Evolutionary conservation across 352 stramenopile genomes (phyloP).

Genomic region (Globisporangium apiculatum): DNA sequence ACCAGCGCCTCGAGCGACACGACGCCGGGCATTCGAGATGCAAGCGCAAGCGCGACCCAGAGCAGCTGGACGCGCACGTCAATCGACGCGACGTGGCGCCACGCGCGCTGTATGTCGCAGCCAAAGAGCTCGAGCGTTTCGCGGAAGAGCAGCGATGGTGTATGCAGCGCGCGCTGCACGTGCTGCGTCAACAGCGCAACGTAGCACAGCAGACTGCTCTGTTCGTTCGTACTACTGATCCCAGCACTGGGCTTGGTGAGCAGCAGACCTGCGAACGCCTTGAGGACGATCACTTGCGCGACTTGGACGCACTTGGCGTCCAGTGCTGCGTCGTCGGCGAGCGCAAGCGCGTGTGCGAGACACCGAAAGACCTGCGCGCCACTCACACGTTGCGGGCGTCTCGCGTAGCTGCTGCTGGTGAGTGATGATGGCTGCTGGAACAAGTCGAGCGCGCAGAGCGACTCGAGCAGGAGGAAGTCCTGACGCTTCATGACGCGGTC

Average conservation of each 20-base stretch:
- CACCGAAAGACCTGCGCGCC: constrained; percentile 36
- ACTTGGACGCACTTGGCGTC: constrained; percentile 21
- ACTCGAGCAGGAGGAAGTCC: constrained; percentile 48
- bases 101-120: constrained; percentile 38
- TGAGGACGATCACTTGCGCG: constrained; percentile 56
- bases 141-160: constrained; percentile 27
- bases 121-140: constrained; percentile 64
- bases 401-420: constrained; percentile 6
- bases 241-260: constrained; percentile 27
- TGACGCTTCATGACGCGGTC: constrained; percentile 27
- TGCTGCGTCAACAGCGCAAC: constrained; percentile 46
- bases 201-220: constrained; percentile 29
- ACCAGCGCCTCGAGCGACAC: constrained; percentile 29
- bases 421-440: constrained; percentile 20
- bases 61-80: constrained; percentile 50
- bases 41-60: constrained; percentile 43
- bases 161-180: constrained; percentile 34
- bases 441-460: constrained; percentile 39
- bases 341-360: constrained; percentile 40
- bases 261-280: constrained; percentile 46
- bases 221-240: background rate
- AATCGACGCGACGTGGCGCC: constrained; percentile 38
- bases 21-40: constrained; percentile 19
- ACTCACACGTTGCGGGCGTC: constrained; percentile 29
- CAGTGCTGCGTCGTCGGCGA: background rate